These are phyloP conservation scores for Candida dubliniensis DNA, from an alignment of 1,139 yeast genomes.

Conservation along the genomic window DNA sequence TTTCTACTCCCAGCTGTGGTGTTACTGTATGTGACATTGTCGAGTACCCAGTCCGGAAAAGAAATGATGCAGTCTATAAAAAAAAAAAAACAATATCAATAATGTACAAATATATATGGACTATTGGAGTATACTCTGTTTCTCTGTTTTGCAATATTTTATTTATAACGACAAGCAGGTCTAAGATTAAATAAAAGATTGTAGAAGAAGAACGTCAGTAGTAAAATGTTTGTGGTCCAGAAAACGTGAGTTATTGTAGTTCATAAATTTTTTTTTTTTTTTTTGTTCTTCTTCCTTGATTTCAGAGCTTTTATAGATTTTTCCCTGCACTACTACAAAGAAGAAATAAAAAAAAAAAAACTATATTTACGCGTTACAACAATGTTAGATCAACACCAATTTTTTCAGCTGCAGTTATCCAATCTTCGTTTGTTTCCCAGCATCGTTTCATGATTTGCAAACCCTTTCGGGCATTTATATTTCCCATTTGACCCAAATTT, in stretches of 20 bases:
- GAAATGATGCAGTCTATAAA: background rate
- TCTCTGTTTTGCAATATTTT: background rate
- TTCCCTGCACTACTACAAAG: background rate
- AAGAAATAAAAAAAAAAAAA: too few relatives aligned
- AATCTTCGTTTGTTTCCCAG: constrained; percentile 57
- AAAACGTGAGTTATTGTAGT: too few relatives aligned
- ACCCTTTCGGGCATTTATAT: constrained; percentile 50
- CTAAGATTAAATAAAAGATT: too few relatives aligned
- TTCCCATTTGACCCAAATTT: constrained; percentile 43
- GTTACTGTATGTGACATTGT: constrained; percentile 1
- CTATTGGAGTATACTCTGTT: background rate
- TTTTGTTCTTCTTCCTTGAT: background rate
- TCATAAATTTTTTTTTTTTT: background rate
- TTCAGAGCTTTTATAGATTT: background rate
- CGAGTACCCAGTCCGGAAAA: background rate
- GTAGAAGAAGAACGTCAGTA: too few relatives aligned
- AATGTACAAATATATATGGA: background rate
- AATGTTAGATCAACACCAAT: constrained; percentile 51
- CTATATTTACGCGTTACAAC: constrained; percentile 21
- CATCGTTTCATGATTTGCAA: constrained; percentile 51
- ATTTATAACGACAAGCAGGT: background rate
- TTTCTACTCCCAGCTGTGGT: background rate
- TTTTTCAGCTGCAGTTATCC: constrained; percentile 52
- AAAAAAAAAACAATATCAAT: background rate
- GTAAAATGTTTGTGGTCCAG: too few relatives aligned